Conservation (phyloP, 164 flowering plant genomes). For the Stephania cephalantha region DNA sequence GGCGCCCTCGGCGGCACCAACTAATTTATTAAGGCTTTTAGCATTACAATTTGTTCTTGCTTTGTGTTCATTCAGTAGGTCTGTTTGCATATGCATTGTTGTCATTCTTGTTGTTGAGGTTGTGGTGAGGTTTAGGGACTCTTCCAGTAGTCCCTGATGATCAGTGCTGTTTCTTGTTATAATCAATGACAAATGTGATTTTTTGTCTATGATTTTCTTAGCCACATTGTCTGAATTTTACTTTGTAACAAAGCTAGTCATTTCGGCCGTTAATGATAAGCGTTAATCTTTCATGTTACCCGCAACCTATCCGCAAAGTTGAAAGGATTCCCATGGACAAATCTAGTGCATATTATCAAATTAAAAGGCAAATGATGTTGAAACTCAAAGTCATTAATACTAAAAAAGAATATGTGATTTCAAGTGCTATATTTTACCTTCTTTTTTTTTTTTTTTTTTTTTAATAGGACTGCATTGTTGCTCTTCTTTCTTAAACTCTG, state of each 20-base stretch:
- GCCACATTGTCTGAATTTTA: neutral
- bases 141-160: neutral
- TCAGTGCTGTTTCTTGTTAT: neutral
- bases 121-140: neutral
- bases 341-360: neutral
- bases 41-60: neutral
- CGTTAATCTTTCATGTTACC: neutral
- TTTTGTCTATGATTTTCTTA: neutral
- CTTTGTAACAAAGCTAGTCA: neutral
- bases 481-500: neutral
- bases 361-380: neutral
- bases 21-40: conserved; percentile 11
- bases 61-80: neutral
- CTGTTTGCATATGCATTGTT: neutral
- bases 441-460: too few species aligned
- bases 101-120: neutral
- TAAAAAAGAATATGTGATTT: neutral
- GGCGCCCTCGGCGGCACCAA: conserved; percentile 58
- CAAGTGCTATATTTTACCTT: neutral
- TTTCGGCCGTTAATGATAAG: neutral
- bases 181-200: neutral
- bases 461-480: too few species aligned
- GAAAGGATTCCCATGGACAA: too few species aligned
- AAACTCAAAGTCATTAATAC: neutral
- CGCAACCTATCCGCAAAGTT: neutral